phyloP scores from a whole-genome alignment of 2,329 filamentous ascomycete species.

The Pseudocercospora macadamiae region DNA sequence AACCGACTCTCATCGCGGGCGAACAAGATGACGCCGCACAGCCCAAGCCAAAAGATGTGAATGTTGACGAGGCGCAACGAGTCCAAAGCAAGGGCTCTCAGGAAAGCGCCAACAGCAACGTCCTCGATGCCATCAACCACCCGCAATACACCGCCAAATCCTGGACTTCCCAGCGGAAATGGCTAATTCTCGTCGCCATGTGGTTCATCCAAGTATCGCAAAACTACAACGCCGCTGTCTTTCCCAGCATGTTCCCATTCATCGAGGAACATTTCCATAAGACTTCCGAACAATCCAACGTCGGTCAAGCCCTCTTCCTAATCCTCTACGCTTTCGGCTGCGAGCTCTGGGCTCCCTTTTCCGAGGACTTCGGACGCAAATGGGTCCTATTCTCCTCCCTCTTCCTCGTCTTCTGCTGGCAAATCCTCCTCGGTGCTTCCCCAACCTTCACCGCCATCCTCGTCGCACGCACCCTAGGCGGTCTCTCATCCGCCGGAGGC shows the following conservation, averaged over 20 bases:
- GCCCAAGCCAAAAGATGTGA: not conserved
- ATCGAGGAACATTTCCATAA: conserved; percentile 67
- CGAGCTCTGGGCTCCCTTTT: conserved; percentile 87
- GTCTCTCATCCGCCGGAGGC: conserved; percentile 60
- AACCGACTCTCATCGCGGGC: not conserved
- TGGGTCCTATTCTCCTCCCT: conserved; percentile 74
- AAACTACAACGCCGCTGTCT: conserved; percentile 60
- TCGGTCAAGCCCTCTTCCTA: conserved; percentile 77
- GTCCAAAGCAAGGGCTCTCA: not conserved
- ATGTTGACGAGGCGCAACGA: not conserved
- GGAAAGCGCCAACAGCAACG: not conserved
- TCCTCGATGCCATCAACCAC: not conserved
- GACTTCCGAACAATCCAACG: conserved; percentile 68
- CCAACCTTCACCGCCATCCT: conserved; percentile 48
- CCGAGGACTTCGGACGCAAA: conserved; percentile 78
- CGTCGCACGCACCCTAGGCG: conserved; percentile 52
- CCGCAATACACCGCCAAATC: conserved; percentile 31
- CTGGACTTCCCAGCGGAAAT: conserved; percentile 52
- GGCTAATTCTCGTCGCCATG: conserved; percentile 56
- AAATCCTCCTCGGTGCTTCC: conserved; percentile 59
- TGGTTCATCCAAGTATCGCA: conserved; percentile 59
- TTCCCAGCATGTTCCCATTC: conserved; percentile 60
- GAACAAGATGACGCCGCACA: not conserved
- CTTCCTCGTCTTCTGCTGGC: conserved; percentile 76
- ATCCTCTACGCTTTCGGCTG: conserved; percentile 83